Percentiles rank a stretch among this genome's conserved stretches.
Conservation (phyloP, 2,329 filamentous ascomycete genomes). For the Diplodia mutila region DNA sequence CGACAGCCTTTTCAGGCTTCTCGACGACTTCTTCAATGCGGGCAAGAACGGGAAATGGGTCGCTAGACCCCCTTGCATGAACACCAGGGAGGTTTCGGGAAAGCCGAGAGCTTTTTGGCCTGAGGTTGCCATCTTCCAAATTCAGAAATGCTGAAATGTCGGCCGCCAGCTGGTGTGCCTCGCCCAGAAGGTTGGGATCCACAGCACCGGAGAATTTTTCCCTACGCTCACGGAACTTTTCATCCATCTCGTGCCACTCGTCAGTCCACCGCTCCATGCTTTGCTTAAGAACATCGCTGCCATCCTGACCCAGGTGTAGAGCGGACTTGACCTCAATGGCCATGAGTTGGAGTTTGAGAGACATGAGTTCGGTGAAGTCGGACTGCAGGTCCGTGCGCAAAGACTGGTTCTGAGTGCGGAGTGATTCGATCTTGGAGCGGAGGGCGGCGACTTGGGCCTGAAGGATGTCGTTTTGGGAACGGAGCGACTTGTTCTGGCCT, state of each 20-base stretch:
- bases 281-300: conserved; percentile 12
- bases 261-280: conserved; percentile 22
- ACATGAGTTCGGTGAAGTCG: conserved; percentile 45
- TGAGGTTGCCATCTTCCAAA: conserved; percentile 10
- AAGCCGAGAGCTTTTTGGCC: not conserved
- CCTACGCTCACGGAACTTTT: conserved; percentile 14
- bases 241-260: conserved; percentile 23
- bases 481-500: conserved; percentile 7
- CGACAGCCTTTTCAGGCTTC: not conserved
- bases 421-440: conserved; percentile 35
- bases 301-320: not conserved
- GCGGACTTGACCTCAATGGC: conserved; percentile 35
- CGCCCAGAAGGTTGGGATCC: conserved; percentile 6
- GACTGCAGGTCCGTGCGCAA: conserved; percentile 43
- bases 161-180: conserved; percentile 17
- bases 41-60: not conserved
- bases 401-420: conserved; percentile 44
- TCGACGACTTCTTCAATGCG: not conserved
- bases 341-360: conserved; percentile 45
- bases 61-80: conserved; percentile 2
- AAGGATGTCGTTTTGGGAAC: conserved; percentile 22
- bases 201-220: conserved; percentile 10
- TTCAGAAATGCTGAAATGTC: conserved; percentile 17
- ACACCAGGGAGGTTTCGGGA: not conserved
- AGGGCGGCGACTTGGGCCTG: conserved; percentile 12